A percentile compares a stretch with the other conserved stretches of the same genome.
Evolutionary conservation across 1,284 basidiomycete species (phyloP).

Genomic region (Gomphus bonarii): DNA sequence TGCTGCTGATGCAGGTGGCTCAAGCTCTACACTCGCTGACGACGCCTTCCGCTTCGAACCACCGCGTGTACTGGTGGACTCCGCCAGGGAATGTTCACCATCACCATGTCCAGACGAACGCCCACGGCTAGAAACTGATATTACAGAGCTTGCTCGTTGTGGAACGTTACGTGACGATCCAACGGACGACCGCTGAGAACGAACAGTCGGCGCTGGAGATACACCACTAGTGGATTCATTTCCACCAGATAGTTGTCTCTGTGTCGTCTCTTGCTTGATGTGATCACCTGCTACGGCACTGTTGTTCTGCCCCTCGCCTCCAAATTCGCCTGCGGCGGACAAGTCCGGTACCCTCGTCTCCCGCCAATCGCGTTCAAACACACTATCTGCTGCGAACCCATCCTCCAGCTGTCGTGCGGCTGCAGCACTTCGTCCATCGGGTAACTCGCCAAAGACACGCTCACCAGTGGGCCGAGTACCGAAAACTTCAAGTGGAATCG

Average conservation of each 20-base stretch:
- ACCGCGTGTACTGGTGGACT: neutral
- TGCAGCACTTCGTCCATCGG: neutral
- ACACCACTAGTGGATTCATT: neutral
- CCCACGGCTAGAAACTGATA: constrained; percentile 7
- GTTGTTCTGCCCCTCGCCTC: neutral
- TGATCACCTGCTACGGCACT: neutral
- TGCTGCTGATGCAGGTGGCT: neutral
- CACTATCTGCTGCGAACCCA: constrained; percentile 44
- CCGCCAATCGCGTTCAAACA: constrained; percentile 66
- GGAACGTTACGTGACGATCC: neutral
- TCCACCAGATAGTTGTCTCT: neutral
- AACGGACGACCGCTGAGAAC: constrained; percentile 6
- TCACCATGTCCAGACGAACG: constrained; percentile 1
- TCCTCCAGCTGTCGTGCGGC: constrained; percentile 41
- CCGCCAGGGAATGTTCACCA: neutral
- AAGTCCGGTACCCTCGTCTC: constrained; percentile 36
- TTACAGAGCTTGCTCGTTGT: constrained; percentile 5
- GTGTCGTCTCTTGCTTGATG: neutral
- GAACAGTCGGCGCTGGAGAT: constrained; percentile 1
- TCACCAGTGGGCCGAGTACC: constrained; percentile 55
- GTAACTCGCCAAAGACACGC: constrained; percentile 24
- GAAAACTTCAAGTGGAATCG: constrained; percentile 66
- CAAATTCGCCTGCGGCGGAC: neutral
- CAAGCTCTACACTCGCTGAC: neutral
- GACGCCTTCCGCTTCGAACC: constrained; percentile 7